Conservation (phyloP, 202 grass and related monocot species). For the Dendrocalamus latiflorus region DNA sequence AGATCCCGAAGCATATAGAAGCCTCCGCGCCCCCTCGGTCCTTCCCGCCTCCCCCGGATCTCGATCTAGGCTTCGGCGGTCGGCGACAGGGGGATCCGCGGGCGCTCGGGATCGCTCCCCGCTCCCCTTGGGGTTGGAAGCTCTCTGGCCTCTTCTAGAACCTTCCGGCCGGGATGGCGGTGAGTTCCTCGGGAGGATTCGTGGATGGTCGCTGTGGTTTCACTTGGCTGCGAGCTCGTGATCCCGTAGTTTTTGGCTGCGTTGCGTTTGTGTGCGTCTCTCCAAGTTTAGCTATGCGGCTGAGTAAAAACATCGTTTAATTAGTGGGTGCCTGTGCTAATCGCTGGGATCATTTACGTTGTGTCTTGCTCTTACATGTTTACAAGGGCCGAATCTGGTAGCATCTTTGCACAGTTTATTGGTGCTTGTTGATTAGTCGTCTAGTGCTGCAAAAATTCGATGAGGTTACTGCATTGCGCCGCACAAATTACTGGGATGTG, state of each 20-base stretch:
- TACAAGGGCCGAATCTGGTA: background rate
- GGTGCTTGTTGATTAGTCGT: background rate
- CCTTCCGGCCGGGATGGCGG: slow-evolving; percentile 13
- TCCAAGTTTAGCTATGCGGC: background rate
- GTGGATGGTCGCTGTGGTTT: background rate
- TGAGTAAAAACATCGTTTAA: background rate
- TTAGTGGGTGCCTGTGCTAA: background rate
- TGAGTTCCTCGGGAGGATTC: background rate
- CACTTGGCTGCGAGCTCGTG: background rate
- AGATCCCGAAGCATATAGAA: slow-evolving; percentile 19
- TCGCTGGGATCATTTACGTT: background rate
- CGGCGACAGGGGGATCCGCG: background rate
- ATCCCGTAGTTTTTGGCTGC: background rate
- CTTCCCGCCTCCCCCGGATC: background rate
- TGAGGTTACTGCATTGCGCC: background rate
- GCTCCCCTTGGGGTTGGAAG: background rate
- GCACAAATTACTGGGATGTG: background rate
- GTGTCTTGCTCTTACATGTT: background rate
- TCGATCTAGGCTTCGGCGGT: background rate
- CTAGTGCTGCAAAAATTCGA: background rate
- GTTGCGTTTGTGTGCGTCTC: too few relatives aligned
- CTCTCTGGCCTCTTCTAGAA: background rate
- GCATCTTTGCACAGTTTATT: background rate
- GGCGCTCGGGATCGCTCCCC: background rate
- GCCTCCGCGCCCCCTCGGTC: background rate